Evolutionary conservation across 768 basidiomycete genomes (phyloP).

Genomic region (Naganishia friedmannii): DNA sequence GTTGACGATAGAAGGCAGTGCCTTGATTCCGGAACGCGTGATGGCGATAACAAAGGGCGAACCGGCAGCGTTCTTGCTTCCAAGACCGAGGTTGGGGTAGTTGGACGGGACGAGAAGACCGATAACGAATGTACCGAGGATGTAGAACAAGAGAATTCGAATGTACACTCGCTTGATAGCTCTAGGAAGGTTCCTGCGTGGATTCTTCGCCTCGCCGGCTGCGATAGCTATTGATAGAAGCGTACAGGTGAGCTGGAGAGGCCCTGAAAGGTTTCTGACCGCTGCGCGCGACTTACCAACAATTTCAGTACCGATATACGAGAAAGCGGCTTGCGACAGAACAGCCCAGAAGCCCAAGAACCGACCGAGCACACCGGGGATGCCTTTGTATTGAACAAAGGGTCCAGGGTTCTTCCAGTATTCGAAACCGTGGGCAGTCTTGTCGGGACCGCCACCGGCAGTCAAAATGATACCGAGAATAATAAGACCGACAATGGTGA

Average conservation of each 20-base stretch:
- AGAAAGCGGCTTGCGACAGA: conserved; percentile 84
- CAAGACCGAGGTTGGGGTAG: conserved; percentile 59
- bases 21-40: conserved; percentile 72
- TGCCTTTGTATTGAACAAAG: conserved; percentile 66
- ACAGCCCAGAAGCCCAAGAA: conserved; percentile 71
- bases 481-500: conserved; percentile 56
- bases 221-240: conserved; percentile 45
- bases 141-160: conserved; percentile 71
- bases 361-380: conserved; percentile 66
- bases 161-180: conserved; percentile 69
- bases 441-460: conserved; percentile 80
- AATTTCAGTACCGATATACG: conserved; percentile 89
- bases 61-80: conserved; percentile 63
- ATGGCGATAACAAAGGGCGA: conserved; percentile 88
- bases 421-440: conserved; percentile 51
- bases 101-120: conserved; percentile 67
- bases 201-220: conserved; percentile 72
- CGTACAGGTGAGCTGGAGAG: neutral
- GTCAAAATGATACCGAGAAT: conserved; percentile 70
- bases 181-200: conserved; percentile 63
- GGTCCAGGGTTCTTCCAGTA: conserved; percentile 89
- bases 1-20: conserved; percentile 68
- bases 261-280: no score
- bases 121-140: conserved; percentile 63
- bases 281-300: conserved; percentile 53